Evolutionary conservation across 441 rosid species (phyloP).

Genomic region (Gossypium davidsonii): DNA sequence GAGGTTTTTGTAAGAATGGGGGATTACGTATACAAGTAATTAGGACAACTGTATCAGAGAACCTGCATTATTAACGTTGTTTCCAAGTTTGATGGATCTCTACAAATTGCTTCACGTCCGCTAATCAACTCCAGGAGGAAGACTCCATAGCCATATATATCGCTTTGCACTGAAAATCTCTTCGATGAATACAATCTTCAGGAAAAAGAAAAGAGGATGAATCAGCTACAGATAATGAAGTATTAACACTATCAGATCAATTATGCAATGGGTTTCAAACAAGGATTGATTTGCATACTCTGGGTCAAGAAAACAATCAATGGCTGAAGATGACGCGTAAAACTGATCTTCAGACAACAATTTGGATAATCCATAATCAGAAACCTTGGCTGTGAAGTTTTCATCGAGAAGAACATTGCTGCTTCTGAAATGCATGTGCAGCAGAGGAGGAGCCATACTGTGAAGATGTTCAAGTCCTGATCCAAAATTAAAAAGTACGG

Average conservation of each 20-base stretch:
- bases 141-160: slow-evolving; percentile 44
- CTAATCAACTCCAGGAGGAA: slow-evolving; percentile 38
- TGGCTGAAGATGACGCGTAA: slow-evolving; percentile 33
- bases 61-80: slow-evolving; percentile 31
- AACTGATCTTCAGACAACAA: slow-evolving; percentile 19
- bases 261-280: not conserved
- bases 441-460: slow-evolving; percentile 36
- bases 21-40: not conserved
- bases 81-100: slow-evolving; percentile 12
- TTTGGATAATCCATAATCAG: slow-evolving; percentile 36
- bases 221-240: not conserved
- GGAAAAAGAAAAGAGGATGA: not conserved
- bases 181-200: slow-evolving; percentile 27
- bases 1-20: not conserved
- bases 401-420: slow-evolving; percentile 46
- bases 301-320: slow-evolving; percentile 41
- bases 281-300: slow-evolving; percentile 27
- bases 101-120: slow-evolving; percentile 29
- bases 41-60: not conserved
- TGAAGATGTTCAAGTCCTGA: slow-evolving; percentile 50
- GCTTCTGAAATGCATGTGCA: slow-evolving; percentile 44
- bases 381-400: slow-evolving; percentile 33
- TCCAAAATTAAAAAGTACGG: not conserved
- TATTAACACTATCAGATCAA: not conserved
- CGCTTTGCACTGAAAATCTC: slow-evolving; percentile 24